Evolutionary conservation across 257 asterid species (phyloP).

Genomic region (Agastache rugosa): DNA sequence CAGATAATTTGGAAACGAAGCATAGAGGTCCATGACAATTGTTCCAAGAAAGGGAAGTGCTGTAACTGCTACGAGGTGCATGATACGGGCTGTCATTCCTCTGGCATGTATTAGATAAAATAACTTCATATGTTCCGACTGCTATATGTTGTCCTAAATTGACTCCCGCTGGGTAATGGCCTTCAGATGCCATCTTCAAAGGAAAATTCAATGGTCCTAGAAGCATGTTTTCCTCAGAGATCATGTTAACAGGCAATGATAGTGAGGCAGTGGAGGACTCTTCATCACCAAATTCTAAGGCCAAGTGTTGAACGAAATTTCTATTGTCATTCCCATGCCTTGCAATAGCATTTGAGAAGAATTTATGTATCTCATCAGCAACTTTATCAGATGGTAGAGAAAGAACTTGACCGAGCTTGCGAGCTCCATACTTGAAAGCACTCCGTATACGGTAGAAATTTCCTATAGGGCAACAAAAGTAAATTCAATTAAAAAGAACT

Average conservation of each 20-base stretch:
- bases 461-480: conserved; percentile 50
- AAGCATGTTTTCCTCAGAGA: conserved; percentile 48
- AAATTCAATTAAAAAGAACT: conserved; percentile 4
- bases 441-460: conserved; percentile 77
- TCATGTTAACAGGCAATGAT: conserved; percentile 43
- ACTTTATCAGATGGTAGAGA: conserved; percentile 56
- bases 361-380: conserved; percentile 56
- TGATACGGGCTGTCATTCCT: conserved; percentile 37
- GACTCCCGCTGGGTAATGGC: conserved; percentile 34
- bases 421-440: conserved; percentile 84
- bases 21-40: conserved; percentile 35
- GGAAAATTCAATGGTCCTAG: conserved; percentile 41
- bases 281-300: conserved; percentile 39
- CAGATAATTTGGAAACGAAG: conserved; percentile 43
- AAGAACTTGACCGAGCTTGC: conserved; percentile 70
- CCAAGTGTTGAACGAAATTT: conserved; percentile 36
- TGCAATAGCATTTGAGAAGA: conserved; percentile 60
- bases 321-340: conserved; percentile 48
- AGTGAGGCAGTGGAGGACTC: conserved; percentile 41
- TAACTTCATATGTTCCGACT: conserved; percentile 42
- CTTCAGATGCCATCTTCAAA: conserved; percentile 41
- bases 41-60: conserved; percentile 42
- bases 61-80: conserved; percentile 44
- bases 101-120: conserved; percentile 39
- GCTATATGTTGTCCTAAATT: conserved; percentile 40